A percentile compares a stretch with the other conserved stretches of the same genome.
These are phyloP conservation scores for Begonia fuchsioides DNA, from an alignment of 306 rosid species.

Conservation along the genomic window DNA sequence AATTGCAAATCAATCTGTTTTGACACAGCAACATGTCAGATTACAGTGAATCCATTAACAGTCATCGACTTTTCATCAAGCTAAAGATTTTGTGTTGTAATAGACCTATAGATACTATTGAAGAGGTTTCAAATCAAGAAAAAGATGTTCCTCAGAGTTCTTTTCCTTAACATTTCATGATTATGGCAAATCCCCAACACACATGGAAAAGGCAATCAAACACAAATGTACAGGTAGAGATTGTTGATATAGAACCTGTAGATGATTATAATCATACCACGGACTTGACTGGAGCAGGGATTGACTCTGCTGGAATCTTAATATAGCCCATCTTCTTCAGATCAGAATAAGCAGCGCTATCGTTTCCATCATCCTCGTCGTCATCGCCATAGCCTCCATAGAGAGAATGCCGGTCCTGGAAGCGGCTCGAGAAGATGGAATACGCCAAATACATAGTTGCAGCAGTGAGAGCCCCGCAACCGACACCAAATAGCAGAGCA, in stretches of 20 bases:
- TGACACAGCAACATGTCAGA: no score
- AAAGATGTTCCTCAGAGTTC: no score
- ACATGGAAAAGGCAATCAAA: neutral
- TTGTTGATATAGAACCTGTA: neutral
- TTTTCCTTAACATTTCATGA: no score
- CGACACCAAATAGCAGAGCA: conserved; percentile 81
- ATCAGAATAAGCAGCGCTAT: conserved; percentile 15
- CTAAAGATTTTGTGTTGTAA: no score
- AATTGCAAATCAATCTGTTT: no score
- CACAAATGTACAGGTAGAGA: neutral
- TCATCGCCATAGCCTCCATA: conserved; percentile 15
- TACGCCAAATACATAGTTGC: conserved; percentile 78
- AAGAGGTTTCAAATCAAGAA: no score
- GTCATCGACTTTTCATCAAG: no score
- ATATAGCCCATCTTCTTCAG: conserved; percentile 58
- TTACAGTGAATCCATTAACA: no score
- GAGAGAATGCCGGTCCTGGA: conserved; percentile 11
- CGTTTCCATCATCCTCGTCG: conserved; percentile 14
- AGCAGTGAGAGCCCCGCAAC: conserved; percentile 79
- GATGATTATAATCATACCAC: conserved; percentile 20
- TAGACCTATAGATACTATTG: no score
- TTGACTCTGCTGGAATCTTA: conserved; percentile 37
- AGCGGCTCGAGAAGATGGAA: conserved; percentile 43
- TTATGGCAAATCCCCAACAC: no score
- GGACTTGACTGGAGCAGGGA: conserved; percentile 10